phyloP scores from a whole-genome alignment of 2,329 filamentous ascomycete genomes.

The Ceratocystis destructans region DNA sequence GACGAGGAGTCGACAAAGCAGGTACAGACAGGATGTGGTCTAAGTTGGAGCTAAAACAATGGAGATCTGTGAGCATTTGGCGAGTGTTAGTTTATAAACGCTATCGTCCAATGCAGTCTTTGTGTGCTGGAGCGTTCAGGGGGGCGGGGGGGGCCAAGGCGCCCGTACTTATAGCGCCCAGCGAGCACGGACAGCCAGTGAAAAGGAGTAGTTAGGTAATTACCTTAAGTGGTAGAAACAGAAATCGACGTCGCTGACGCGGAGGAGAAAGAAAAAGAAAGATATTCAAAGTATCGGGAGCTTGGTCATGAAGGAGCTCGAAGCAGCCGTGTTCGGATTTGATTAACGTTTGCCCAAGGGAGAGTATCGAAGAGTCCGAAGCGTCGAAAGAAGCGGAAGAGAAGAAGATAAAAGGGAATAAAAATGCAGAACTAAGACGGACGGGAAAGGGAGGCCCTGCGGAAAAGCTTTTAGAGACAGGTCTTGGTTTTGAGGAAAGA shows the following conservation, averaged over 20 bases:
- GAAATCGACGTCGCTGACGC: background rate
- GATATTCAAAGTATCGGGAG: background rate
- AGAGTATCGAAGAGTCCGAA: background rate
- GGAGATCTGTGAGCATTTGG: background rate
- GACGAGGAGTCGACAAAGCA: constrained; percentile 37
- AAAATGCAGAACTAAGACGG: background rate
- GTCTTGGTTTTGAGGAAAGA: constrained; percentile 3
- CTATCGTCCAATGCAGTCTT: background rate
- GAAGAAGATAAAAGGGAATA: background rate
- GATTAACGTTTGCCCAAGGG: background rate
- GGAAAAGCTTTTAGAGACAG: background rate
- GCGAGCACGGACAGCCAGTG: background rate
- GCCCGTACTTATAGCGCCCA: background rate
- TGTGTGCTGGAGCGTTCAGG: background rate
- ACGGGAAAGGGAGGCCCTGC: background rate
- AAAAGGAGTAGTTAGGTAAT: background rate
- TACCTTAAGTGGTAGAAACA: background rate
- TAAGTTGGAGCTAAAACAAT: background rate
- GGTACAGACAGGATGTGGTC: constrained; percentile 23
- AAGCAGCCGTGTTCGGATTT: background rate
- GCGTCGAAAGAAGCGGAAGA: background rate
- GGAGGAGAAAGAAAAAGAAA: background rate
- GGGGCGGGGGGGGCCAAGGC: background rate
- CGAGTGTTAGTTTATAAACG: background rate
- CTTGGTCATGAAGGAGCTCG: background rate